Evolutionary conservation across 1,139 yeast species (phyloP).

Genomic region (Suhomyces bolitotheri): DNA sequence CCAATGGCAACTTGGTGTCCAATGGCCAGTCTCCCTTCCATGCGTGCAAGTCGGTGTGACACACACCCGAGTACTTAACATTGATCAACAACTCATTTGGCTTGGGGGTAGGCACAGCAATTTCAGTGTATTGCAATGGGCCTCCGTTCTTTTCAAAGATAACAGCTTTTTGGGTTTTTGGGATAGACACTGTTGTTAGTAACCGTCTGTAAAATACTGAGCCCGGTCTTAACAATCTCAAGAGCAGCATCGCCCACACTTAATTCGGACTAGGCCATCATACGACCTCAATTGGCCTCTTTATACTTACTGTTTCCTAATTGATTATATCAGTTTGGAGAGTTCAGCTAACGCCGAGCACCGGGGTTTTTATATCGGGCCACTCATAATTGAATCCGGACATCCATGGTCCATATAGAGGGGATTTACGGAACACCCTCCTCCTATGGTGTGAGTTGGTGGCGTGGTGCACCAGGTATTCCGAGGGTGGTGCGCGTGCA

Average conservation of each 20-base stretch:
- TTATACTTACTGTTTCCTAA: not conserved
- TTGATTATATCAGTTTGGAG: too few species aligned
- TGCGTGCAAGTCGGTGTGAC: conserved; percentile 71
- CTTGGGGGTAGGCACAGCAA: conserved; percentile 63
- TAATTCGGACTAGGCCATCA: too few species aligned
- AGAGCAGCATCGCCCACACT: too few species aligned
- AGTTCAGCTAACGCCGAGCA: too few species aligned
- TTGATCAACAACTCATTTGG: conserved; percentile 61
- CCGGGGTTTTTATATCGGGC: not conserved
- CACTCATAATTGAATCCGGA: not conserved
- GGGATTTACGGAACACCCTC: too few species aligned
- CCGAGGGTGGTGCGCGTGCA: too few species aligned
- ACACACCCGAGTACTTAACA: conserved; percentile 66
- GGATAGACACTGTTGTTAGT: conserved; percentile 32
- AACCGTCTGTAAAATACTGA: too few species aligned
- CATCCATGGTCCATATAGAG: not conserved
- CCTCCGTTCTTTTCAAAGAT: conserved; percentile 71
- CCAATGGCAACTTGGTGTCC: conserved; percentile 63
- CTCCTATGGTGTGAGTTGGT: not conserved
- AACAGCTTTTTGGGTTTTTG: conserved; percentile 70
- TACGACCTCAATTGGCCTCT: too few species aligned
- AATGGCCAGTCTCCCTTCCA: conserved; percentile 77
- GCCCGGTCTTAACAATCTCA: too few species aligned
- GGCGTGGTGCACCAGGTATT: not conserved
- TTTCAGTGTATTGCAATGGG: conserved; percentile 58